These are phyloP conservation scores for Oryza punctata DNA, from an alignment of 176 grass and related monocot species.

Conservation along the genomic window DNA sequence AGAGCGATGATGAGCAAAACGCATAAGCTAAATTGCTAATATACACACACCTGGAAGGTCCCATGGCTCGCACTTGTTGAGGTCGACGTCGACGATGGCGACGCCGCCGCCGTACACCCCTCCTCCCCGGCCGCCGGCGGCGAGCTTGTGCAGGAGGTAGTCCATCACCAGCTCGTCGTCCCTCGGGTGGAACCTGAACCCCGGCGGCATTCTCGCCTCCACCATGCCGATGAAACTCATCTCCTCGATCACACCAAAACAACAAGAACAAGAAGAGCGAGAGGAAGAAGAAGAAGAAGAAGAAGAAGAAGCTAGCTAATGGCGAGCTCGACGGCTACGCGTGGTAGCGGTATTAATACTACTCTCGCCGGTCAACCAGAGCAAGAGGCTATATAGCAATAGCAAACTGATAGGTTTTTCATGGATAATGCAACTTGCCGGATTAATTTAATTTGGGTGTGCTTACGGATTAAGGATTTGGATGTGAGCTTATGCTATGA, in stretches of 20 bases:
- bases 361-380: background rate
- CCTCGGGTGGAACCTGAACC: constrained; percentile 89
- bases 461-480: background rate
- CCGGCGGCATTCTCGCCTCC: constrained; percentile 82
- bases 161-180: constrained; percentile 88
- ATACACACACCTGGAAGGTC: constrained; percentile 61
- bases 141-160: constrained; percentile 70
- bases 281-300: no score
- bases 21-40: no score
- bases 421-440: background rate
- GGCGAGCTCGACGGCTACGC: background rate
- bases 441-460: background rate
- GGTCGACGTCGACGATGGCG: constrained; percentile 65
- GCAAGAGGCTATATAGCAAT: background rate
- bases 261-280: no score
- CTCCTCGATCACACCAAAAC: background rate
- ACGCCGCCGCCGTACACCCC: constrained; percentile 28
- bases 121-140: constrained; percentile 10
- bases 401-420: background rate
- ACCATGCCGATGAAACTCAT: constrained; percentile 78
- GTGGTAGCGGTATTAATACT: constrained; percentile 3
- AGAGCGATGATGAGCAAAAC: background rate
- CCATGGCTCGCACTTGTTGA: constrained; percentile 89
- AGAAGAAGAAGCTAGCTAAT: background rate
- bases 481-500: background rate